phyloP scores from a whole-genome alignment of 805 yeast genomes.

The Saccharomycopsis schoenii region DNA sequence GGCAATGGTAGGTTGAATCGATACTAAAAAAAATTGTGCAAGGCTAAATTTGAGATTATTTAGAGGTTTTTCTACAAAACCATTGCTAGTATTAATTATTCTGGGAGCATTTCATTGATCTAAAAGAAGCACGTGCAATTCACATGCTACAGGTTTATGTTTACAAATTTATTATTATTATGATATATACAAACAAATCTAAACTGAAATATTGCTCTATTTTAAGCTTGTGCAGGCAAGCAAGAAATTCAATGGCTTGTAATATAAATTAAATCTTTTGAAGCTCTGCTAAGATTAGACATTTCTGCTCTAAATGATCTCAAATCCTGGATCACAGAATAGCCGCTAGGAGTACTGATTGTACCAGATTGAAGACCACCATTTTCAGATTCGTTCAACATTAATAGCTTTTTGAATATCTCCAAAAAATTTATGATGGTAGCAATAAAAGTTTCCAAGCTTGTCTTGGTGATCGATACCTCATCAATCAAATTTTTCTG shows the following conservation, averaged over 20 bases:
- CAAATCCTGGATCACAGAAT: conserved; percentile 2
- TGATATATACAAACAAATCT: too few relatives aligned
- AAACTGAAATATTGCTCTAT: too few relatives aligned
- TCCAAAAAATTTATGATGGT: conserved; percentile 7
- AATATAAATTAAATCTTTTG: conserved; percentile 8
- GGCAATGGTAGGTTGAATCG: too few relatives aligned
- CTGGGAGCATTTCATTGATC: too few relatives aligned
- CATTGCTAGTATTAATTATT: too few relatives aligned
- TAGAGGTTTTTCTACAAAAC: too few relatives aligned
- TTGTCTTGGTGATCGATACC: background rate
- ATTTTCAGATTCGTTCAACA: conserved; percentile 3
- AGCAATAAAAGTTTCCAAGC: conserved; percentile 5
- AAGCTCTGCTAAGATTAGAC: conserved; percentile 5
- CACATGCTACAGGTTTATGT: too few relatives aligned
- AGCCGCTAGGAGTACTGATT: background rate
- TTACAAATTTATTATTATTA: too few relatives aligned
- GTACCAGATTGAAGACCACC: background rate
- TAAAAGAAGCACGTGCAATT: too few relatives aligned
- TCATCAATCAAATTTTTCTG: background rate
- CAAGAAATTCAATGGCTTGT: background rate
- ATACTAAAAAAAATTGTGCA: too few relatives aligned
- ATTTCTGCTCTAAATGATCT: conserved; percentile 6
- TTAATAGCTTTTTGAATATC: background rate
- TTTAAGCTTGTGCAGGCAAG: background rate
- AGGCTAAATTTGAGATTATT: too few relatives aligned